Evolutionary conservation across 441 rosid genomes (phyloP), one percentile per base, ranked within the genome.

Genomic region (Dalechampia spathulata): DNA sequence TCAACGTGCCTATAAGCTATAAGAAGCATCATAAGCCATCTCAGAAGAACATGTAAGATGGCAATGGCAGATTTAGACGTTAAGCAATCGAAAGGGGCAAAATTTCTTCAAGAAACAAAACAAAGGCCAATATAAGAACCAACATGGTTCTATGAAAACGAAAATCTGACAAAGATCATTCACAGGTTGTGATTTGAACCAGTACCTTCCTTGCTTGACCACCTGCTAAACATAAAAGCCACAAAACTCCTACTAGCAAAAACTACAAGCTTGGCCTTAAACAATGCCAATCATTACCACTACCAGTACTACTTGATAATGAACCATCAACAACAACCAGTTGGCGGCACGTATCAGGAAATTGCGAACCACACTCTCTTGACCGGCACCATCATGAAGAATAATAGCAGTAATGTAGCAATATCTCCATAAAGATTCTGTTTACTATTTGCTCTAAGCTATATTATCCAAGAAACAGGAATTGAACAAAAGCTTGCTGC

Each of bases 191-290:
- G 71, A 65, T 39, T 56, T 55, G 71, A 66, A 70, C 68, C 37
- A 22, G 32, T 57, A 57, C 63, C 53, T 42, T 76, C 86, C 52
- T 58, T 49, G 36, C 60, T 68, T 2, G 83, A 72, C 87, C 82
- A 79, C 70, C 91, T 76, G 66, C 74, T 74, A 55, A 87, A 75
- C 37, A 83, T 55, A 68, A 83, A 76, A 20, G 75, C 72, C 49
- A 74, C 83, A 19, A 79, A 62, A 55, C 77, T 87, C 62, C 92
- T 75, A 60, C 83, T 70, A 0, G 75, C 70, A 44, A 87, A 72
- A 60, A 75, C 58, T 57, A 91, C 97, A 9, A 83, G 62, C 72
- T 73, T 91, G 12, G 83, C 63, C 68, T 77, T 72, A 12, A 78
- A 58, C 61, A 63, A 70, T 0, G 85, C 75, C 60, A 79, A 73